phyloP scores from a whole-genome alignment of 202 grass and related monocot genomes.

The Panicum virgatum region DNA sequence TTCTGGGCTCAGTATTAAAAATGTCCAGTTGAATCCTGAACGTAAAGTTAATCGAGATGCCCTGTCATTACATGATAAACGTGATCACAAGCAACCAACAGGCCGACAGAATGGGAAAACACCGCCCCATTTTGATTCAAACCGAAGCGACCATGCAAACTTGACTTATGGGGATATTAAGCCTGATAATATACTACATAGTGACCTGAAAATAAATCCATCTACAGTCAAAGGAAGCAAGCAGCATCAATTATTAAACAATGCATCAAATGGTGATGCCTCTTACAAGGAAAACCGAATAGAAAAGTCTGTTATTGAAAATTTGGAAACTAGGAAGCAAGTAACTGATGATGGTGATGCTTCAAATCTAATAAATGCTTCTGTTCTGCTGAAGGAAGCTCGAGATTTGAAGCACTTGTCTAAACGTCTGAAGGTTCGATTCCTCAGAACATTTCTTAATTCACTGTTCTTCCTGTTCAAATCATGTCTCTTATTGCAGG shows the following conservation, averaged over 20 bases:
- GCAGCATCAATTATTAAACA: conserved; percentile 32
- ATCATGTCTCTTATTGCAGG: conserved; percentile 47
- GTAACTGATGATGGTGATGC: conserved; percentile 30
- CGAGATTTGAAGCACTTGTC: conserved; percentile 82
- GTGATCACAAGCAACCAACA: conserved; percentile 30
- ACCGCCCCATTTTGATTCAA: conserved; percentile 15
- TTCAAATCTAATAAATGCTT: conserved; percentile 46
- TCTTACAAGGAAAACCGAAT: conserved; percentile 48
- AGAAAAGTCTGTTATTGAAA: conserved; percentile 51
- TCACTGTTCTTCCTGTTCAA: conserved; percentile 12
- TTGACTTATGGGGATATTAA: conserved; percentile 31
- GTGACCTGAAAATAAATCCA: conserved; percentile 41
- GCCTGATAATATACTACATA: conserved; percentile 42
- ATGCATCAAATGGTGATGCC: conserved; percentile 40
- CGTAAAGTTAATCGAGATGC: conserved; percentile 23
- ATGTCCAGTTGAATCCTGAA: conserved; percentile 27
- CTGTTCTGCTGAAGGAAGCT: conserved; percentile 77
- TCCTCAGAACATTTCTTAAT: conserved; percentile 37
- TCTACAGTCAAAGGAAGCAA: conserved; percentile 45
- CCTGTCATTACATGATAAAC: conserved; percentile 32
- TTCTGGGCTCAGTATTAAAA: conserved; percentile 31
- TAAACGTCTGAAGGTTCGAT: conserved; percentile 85
- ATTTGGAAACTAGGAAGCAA: conserved; percentile 50
- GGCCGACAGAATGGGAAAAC: conserved; percentile 33
- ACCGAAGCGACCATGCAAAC: conserved; percentile 38